These are phyloP conservation scores for Aphanoascus verrucosus DNA, from an alignment of 2,329 filamentous ascomycete genomes.

Conservation along the genomic window DNA sequence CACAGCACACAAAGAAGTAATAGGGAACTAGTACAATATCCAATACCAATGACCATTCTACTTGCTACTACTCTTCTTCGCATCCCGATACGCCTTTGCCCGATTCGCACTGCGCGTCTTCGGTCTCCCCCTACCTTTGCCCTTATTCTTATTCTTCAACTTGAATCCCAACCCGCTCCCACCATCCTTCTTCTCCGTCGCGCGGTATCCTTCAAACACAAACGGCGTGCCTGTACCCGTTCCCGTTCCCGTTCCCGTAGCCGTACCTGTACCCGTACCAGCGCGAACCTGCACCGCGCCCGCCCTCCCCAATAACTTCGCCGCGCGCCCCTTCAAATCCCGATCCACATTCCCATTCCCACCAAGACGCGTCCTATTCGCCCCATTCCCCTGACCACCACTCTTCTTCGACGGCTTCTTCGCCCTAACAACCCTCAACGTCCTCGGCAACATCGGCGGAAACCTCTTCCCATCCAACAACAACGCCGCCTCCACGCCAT, in stretches of 20 bases:
- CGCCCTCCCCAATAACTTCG: slow-evolving; percentile 30
- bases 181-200: slow-evolving; percentile 24
- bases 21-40: not conserved
- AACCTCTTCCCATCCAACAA: slow-evolving; percentile 84
- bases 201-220: slow-evolving; percentile 39
- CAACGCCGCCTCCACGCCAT: slow-evolving; percentile 81
- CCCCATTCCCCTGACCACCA: no score
- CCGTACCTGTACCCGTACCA: slow-evolving; percentile 18
- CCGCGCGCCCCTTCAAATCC: slow-evolving; percentile 33
- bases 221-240: slow-evolving; percentile 22
- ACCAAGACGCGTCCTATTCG: slow-evolving; percentile 9
- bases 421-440: slow-evolving; percentile 75
- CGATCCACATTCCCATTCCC: not conserved
- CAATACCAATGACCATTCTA: not conserved
- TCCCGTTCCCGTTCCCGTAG: slow-evolving; percentile 18
- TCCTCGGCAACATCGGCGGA: slow-evolving; percentile 82
- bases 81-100: slow-evolving; percentile 33
- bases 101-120: slow-evolving; percentile 34
- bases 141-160: slow-evolving; percentile 26
- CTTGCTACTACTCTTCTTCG: not conserved
- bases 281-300: slow-evolving; percentile 27
- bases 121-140: slow-evolving; percentile 27
- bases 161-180: slow-evolving; percentile 27
- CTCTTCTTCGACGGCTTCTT: slow-evolving; percentile 44
- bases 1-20: no score